Percentiles rank a stretch among this genome's conserved stretches.
Evolutionary conservation across 106 monocot species (phyloP).

Genomic region (Platanthera zijinensis): DNA sequence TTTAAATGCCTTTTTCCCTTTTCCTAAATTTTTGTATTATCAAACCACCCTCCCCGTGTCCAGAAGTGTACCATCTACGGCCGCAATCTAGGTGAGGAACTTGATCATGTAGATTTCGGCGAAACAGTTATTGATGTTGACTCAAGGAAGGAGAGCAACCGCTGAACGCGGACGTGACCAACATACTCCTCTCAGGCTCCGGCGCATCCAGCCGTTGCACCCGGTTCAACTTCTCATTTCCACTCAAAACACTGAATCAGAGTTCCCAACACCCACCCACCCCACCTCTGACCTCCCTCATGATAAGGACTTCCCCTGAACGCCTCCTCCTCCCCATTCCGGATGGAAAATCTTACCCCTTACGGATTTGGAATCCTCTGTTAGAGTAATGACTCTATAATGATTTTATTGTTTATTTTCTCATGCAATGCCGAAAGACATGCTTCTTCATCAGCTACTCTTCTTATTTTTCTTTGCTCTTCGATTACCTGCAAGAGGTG

Average conservation of each 20-base stretch:
- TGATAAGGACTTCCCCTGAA: conserved; percentile 8
- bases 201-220: too few relatives aligned
- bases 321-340: conserved; percentile 20
- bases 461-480: not conserved
- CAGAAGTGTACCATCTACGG: too few relatives aligned
- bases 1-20: too few relatives aligned
- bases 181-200: too few relatives aligned
- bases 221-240: too few relatives aligned
- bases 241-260: conserved; percentile 23
- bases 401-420: not conserved
- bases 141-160: too few relatives aligned
- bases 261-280: conserved; percentile 3
- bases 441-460: not conserved
- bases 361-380: not conserved
- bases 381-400: not conserved
- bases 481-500: conserved; percentile 3
- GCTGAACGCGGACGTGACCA: too few relatives aligned
- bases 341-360: not conserved
- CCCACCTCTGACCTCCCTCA: not conserved
- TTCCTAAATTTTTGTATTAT: too few relatives aligned
- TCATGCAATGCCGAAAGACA: not conserved
- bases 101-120: too few relatives aligned
- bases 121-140: too few relatives aligned
- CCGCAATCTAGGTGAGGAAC: too few relatives aligned
- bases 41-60: too few relatives aligned